These are phyloP conservation scores for Handroanthus guayacan DNA, from an alignment of 257 asterid genomes.

Conservation along the genomic window DNA sequence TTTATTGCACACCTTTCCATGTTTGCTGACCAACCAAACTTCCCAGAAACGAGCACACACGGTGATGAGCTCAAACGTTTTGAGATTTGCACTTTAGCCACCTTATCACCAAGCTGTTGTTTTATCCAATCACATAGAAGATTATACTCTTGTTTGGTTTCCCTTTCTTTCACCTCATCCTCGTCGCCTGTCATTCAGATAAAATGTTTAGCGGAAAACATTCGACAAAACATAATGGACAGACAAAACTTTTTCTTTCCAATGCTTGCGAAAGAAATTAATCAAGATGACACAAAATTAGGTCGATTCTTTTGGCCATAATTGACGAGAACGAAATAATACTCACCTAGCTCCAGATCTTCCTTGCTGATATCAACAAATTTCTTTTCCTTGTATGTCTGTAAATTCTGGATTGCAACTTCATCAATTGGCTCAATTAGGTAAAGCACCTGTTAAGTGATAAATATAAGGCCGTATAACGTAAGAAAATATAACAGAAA, in stretches of 20 bases:
- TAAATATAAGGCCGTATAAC: not conserved
- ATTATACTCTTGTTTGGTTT: conserved; percentile 77
- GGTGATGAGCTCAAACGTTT: conserved; percentile 95
- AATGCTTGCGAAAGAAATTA: no score
- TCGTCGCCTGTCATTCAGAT: conserved; percentile 67
- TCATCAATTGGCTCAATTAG: conserved; percentile 74
- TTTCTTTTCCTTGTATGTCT: conserved; percentile 77
- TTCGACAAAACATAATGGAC: not conserved
- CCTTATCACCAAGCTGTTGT: conserved; percentile 93
- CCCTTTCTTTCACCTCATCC: conserved; percentile 93
- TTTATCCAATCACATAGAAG: conserved; percentile 94
- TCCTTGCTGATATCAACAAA: conserved; percentile 81
- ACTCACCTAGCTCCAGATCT: conserved; percentile 71
- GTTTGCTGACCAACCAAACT: conserved; percentile 99
- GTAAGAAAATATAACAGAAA: not conserved
- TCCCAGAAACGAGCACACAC: conserved; percentile 98
- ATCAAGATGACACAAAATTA: no score
- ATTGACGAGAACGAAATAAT: not conserved
- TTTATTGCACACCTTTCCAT: conserved; percentile 83
- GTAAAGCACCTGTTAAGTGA: conserved; percentile 53
- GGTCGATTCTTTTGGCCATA: not conserved
- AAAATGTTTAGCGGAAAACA: not conserved
- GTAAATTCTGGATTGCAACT: conserved; percentile 70
- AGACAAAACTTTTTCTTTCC: not conserved
- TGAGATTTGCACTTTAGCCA: conserved; percentile 94